Conservation (phyloP, 2,329 filamentous ascomycete species). For the Cordyceps farinosa region DNA sequence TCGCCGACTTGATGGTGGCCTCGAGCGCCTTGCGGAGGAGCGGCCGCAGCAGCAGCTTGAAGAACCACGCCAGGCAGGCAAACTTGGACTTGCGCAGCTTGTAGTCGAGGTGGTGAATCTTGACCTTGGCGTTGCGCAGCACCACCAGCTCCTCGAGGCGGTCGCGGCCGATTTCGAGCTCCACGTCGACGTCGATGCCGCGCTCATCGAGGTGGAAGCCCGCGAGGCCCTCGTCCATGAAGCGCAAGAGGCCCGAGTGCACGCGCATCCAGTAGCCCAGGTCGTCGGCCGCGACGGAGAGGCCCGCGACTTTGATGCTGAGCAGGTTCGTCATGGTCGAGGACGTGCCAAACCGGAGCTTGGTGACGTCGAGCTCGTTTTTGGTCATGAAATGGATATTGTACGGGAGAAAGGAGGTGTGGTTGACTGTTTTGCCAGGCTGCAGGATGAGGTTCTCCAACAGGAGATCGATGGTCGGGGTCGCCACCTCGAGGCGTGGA, state of each 20-base stretch:
- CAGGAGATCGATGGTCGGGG: constrained; percentile 77
- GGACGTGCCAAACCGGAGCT: constrained; percentile 61
- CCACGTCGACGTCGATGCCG: constrained; percentile 81
- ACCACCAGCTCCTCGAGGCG: constrained; percentile 76
- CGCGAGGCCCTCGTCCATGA: constrained; percentile 80
- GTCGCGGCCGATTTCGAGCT: constrained; percentile 78
- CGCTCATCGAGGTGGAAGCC: constrained; percentile 82
- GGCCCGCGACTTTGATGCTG: constrained; percentile 74
- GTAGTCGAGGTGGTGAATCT: constrained; percentile 85
- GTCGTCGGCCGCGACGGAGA: constrained; percentile 81
- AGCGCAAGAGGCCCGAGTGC: constrained; percentile 69
- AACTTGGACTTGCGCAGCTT: constrained; percentile 71
- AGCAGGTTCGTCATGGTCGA: constrained; percentile 66
- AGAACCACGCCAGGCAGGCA: constrained; percentile 72
- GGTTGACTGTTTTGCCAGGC: constrained; percentile 78
- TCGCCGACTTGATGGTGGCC: constrained; percentile 67
- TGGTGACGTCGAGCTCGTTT: constrained; percentile 83
- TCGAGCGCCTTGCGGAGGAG: constrained; percentile 78
- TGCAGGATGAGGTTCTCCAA: constrained; percentile 89
- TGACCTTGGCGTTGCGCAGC: constrained; percentile 70
- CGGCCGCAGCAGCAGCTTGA: constrained; percentile 80
- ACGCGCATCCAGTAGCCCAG: constrained; percentile 85
- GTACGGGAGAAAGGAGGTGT: constrained; percentile 86
- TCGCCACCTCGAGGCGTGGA: constrained; percentile 81
- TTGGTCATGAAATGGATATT: constrained; percentile 75